A percentile compares a stretch with the other conserved stretches of the same genome.
These are phyloP conservation scores for Boletellus sp. DNA, from an alignment of 768 basidiomycete species.

Conservation along the genomic window DNA sequence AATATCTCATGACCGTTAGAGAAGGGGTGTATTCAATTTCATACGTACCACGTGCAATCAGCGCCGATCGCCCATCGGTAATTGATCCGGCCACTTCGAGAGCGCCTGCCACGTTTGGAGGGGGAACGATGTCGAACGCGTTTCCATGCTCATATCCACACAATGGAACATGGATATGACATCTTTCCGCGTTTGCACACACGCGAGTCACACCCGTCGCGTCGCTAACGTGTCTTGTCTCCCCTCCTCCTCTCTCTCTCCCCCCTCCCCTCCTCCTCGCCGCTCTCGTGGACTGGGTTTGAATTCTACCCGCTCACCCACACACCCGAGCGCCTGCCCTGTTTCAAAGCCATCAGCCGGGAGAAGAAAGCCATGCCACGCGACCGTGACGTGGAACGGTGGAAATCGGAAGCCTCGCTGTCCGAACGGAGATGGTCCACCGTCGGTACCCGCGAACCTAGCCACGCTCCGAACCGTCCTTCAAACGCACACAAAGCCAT, in stretches of 20 bases:
- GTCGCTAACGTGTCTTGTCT: no score
- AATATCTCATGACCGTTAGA: conserved; percentile 14
- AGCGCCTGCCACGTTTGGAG: neutral
- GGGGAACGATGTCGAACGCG: conserved; percentile 19
- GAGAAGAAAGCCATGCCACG: conserved; percentile 10
- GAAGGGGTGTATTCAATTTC: conserved; percentile 17
- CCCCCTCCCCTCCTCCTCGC: no score
- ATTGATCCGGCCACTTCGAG: conserved; percentile 21
- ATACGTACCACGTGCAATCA: conserved; percentile 7
- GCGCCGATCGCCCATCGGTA: conserved; percentile 7
- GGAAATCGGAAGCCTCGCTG: conserved; percentile 4
- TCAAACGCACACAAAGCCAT: neutral
- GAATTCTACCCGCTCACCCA: conserved; percentile 6
- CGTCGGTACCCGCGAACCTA: conserved; percentile 27
- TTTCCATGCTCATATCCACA: conserved; percentile 14
- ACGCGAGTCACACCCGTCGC: no score
- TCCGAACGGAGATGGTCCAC: conserved; percentile 6
- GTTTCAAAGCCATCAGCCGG: conserved; percentile 18
- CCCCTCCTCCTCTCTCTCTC: no score
- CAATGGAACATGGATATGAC: conserved; percentile 1
- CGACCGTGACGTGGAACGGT: conserved; percentile 13
- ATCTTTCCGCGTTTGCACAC: conserved; percentile 8
- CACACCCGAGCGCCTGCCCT: conserved; percentile 14
- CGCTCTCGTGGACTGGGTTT: conserved; percentile 21
- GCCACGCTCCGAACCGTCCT: neutral